phyloP scores from a whole-genome alignment of 2,329 filamentous ascomycete genomes.

The Hirsutella minnesotensis region DNA sequence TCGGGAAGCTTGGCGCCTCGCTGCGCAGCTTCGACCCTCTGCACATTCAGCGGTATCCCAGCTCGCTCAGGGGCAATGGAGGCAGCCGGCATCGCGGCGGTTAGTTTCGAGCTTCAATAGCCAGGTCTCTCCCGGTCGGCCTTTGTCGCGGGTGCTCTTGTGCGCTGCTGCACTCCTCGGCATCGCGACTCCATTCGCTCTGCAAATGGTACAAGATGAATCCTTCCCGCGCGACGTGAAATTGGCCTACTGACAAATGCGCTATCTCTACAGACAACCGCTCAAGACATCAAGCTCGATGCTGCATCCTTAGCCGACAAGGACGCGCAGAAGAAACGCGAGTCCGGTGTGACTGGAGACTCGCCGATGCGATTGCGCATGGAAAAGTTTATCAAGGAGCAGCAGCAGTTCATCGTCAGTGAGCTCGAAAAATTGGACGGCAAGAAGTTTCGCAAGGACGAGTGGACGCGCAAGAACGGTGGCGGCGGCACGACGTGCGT shows the following conservation, averaged over 20 bases:
- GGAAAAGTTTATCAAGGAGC: conserved; percentile 90
- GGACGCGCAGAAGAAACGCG: conserved; percentile 70
- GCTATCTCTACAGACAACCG: conserved; percentile 22
- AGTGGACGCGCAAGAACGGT: conserved; percentile 78
- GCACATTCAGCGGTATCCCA: conserved; percentile 6
- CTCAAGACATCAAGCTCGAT: conserved; percentile 40
- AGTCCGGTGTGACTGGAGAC: conserved; percentile 50
- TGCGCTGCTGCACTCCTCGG: conserved; percentile 32
- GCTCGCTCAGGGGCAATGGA: conserved; percentile 15
- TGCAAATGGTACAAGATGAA: conserved; percentile 41
- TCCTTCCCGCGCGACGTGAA: not conserved
- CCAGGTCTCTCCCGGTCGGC: conserved; percentile 8
- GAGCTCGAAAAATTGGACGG: conserved; percentile 79
- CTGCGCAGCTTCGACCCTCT: conserved; percentile 15
- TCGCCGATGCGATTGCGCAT: conserved; percentile 97
- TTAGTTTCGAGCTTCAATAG: conserved; percentile 13
- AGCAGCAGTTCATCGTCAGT: conserved; percentile 77
- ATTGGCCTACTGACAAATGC: conserved; percentile 6
- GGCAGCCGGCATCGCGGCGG: conserved; percentile 8
- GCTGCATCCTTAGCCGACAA: conserved; percentile 67
- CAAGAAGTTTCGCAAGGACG: conserved; percentile 68
- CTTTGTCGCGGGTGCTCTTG: conserved; percentile 12
- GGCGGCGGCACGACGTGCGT: conserved; percentile 93
- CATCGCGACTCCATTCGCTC: conserved; percentile 39
- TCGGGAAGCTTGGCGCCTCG: conserved; percentile 17